Conservation (phyloP, 1,139 yeast genomes). For the Kodamaea ohmeri region DNA sequence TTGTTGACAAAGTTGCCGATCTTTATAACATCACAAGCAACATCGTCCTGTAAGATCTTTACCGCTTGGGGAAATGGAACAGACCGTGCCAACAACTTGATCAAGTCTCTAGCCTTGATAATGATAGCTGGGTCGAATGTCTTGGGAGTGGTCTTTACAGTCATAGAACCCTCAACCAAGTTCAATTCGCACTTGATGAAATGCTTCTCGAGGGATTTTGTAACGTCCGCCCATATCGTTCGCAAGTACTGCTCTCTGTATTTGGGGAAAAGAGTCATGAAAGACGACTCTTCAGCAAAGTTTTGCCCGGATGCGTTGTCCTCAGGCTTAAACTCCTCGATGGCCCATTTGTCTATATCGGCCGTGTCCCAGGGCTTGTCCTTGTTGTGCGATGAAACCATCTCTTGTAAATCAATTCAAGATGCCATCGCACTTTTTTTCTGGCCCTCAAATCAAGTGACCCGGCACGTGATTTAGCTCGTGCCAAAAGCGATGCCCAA, state of each 20-base stretch:
- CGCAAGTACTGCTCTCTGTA: conserved; percentile 90
- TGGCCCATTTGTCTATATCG: conserved; percentile 90
- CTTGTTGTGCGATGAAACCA: conserved; percentile 90
- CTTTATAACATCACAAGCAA: conserved; percentile 94
- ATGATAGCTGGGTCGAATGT: conserved; percentile 95
- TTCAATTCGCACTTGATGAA: conserved; percentile 80
- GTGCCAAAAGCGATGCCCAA: background rate
- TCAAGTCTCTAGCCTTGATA: conserved; percentile 90
- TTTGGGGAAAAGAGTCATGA: conserved; percentile 93
- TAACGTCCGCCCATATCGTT: conserved; percentile 91
- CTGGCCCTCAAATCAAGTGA: background rate
- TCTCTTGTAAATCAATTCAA: conserved; percentile 23
- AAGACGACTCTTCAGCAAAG: conserved; percentile 91
- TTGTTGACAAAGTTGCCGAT: conserved; percentile 87
- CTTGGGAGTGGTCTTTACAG: conserved; percentile 92
- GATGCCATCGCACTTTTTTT: background rate
- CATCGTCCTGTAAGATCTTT: conserved; percentile 84
- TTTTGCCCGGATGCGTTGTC: conserved; percentile 84
- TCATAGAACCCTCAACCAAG: conserved; percentile 95
- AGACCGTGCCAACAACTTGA: conserved; percentile 89
- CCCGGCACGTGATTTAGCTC: background rate
- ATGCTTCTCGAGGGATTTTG: conserved; percentile 69
- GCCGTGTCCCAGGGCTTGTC: conserved; percentile 99
- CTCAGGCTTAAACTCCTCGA: conserved; percentile 86
- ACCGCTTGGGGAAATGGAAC: conserved; percentile 98